These are phyloP conservation scores for Penicillium capsulatum DNA, from an alignment of 2,329 filamentous ascomycete genomes.

Conservation along the genomic window DNA sequence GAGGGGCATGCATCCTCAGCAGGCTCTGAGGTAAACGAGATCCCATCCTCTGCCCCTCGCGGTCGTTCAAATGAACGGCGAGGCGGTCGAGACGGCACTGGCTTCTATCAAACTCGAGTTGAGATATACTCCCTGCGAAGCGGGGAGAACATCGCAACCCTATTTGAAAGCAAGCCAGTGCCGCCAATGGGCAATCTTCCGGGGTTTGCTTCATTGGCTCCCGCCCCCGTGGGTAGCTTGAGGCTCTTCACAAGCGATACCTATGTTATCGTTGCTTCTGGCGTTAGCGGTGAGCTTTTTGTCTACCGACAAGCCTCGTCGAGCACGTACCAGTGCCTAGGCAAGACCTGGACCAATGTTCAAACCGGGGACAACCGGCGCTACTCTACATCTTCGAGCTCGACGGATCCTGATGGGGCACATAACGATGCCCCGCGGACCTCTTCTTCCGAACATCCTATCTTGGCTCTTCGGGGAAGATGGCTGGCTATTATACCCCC, in stretches of 20 bases:
- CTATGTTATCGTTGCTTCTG: conserved; percentile 71
- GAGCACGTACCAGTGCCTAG: conserved; percentile 61
- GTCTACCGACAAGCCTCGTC: conserved; percentile 54
- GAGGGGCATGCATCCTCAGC: conserved; percentile 30
- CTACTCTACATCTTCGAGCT: conserved; percentile 45
- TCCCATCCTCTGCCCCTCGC: conserved; percentile 26
- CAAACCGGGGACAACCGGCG: conserved; percentile 51
- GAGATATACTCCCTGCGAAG: conserved; percentile 82
- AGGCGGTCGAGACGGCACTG: conserved; percentile 26
- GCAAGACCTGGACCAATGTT: conserved; percentile 87
- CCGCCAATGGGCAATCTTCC: conserved; percentile 53
- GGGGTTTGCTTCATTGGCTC: conserved; percentile 64
- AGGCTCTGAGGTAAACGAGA: conserved; percentile 36
- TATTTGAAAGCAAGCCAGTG: conserved; percentile 67
- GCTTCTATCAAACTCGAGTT: conserved; percentile 74
- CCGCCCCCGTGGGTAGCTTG: conserved; percentile 67
- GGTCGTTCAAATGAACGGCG: conserved; percentile 20
- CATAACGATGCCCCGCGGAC: conserved; percentile 36
- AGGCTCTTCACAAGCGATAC: conserved; percentile 68
- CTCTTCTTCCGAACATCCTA: conserved; percentile 33
- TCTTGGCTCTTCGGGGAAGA: conserved; percentile 43
- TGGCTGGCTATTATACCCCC: conserved; percentile 48
- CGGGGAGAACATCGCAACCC: conserved; percentile 64
- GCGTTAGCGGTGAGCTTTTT: conserved; percentile 81
- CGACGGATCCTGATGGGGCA: conserved; percentile 43